Conservation (phyloP, 352 stramenopile genomes). For the Phytophthora constricta region DNA sequence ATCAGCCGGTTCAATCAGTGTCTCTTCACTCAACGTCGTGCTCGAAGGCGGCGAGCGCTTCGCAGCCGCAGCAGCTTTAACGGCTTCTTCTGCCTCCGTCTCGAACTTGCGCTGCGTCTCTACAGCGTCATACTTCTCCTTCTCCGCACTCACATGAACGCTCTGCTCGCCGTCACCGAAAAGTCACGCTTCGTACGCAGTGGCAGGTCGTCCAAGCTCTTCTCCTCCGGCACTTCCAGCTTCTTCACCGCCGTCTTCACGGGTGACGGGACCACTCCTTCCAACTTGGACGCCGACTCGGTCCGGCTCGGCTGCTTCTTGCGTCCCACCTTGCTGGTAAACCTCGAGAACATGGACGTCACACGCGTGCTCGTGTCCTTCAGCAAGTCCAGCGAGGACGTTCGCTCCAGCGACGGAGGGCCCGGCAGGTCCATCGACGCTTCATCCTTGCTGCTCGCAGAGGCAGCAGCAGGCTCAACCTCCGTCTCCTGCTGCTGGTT, state of each 20-base stretch:
- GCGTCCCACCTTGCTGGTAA: slow-evolving; percentile 37
- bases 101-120: slow-evolving; percentile 27
- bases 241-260: slow-evolving; percentile 30
- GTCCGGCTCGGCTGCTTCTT: slow-evolving; percentile 40
- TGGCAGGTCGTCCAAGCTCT: slow-evolving; percentile 24
- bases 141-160: slow-evolving; percentile 47
- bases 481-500: no score
- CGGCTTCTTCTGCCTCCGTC: slow-evolving; percentile 20
- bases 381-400: slow-evolving; percentile 29
- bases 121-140: slow-evolving; percentile 35
- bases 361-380: slow-evolving; percentile 37
- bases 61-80: slow-evolving; percentile 1
- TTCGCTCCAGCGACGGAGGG: slow-evolving; percentile 17
- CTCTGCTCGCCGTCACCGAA: slow-evolving; percentile 34
- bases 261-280: slow-evolving; percentile 23
- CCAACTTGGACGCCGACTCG: slow-evolving; percentile 36
- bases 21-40: slow-evolving; percentile 12
- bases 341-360: slow-evolving; percentile 44
- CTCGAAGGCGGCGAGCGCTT: slow-evolving; percentile 19
- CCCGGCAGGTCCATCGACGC: neutral
- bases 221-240: slow-evolving; percentile 40
- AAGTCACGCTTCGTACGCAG: slow-evolving; percentile 33
- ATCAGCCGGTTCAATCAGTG: slow-evolving; percentile 1
- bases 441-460: slow-evolving; percentile 10
- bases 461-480: no score